Percentiles rank a stretch among this genome's conserved stretches.
phyloP scores from a whole-genome alignment of 2,329 filamentous ascomycete genomes.

The Sporothrix luriei region DNA sequence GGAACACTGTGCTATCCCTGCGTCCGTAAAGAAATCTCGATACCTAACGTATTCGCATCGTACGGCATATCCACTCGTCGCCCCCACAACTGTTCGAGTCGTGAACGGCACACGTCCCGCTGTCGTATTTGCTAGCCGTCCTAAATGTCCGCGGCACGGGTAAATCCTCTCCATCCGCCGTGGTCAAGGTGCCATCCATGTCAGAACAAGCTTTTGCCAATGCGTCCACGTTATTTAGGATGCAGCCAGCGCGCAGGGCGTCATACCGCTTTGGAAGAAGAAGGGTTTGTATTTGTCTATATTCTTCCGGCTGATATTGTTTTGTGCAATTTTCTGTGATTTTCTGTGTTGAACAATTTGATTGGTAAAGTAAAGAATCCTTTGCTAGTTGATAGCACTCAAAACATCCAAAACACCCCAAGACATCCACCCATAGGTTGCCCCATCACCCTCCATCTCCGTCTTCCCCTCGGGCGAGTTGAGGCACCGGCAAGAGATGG shows the following conservation, averaged over 20 bases:
- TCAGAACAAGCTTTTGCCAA: slow-evolving; percentile 9
- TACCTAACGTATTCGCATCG: neutral
- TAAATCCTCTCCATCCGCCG: neutral
- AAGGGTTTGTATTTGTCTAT: neutral
- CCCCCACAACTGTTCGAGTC: neutral
- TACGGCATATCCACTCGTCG: no score
- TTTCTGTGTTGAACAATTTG: neutral
- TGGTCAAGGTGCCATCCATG: neutral
- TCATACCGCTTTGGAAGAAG: neutral
- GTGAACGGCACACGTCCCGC: neutral
- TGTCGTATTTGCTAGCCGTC: neutral
- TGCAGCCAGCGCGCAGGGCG: neutral
- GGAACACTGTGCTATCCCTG: neutral
- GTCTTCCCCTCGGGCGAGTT: neutral
- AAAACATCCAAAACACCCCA: no score
- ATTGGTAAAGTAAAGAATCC: neutral
- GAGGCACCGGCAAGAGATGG: neutral
- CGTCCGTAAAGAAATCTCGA: neutral
- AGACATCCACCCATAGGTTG: slow-evolving; percentile 3
- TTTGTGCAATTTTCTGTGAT: neutral
- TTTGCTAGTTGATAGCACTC: slow-evolving; percentile 15
- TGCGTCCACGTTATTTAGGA: neutral
- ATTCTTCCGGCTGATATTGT: neutral
- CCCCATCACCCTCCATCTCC: neutral
- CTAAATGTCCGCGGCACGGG: neutral